Base-by-base conservation (phyloP, 805 yeast species). In the Starmerella ratchasimensis region DNA sequence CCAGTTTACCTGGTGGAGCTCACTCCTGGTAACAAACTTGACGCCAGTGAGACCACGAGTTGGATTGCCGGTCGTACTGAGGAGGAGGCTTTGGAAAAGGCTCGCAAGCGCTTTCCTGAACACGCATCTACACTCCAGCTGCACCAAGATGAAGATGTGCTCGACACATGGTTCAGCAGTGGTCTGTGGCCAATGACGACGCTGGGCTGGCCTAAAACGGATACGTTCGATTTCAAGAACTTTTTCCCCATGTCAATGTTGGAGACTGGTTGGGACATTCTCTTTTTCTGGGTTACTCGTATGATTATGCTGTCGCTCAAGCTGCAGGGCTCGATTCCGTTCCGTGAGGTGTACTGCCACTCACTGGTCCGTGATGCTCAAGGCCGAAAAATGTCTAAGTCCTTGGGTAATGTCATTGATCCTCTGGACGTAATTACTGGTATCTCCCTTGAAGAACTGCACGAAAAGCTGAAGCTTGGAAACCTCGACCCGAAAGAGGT, bases 251-350 rank as follows among this genome's bases (percentile, higher is more conserved):
- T 84, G 76, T 76, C 93, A 20, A 67, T 90, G 80, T 67, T 90
- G 55, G 98, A 90, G 64, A 90, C 98, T 36, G 98, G 98, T 52
- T 90, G 98, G 98, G 98, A 88, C 67, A 88, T 88, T 57, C 68
- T 90, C 57, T 90, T 90, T 74, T 90, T 90, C 79, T 90, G 98
- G 98, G 97, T 90, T 37, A 71, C 90, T 21, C 76, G 98, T 65
- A 90, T 90, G 98, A 78, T 88, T 47, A 70, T 88, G 65, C 66
- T 90, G 56, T 90, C 94, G 46, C 60, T 84, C 52, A 86, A 88
- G 63, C 68, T 88, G 60, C 82, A 94, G 19, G 96, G 95, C 36
- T 64, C 75, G 41, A 73, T 82, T 49, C 98, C 98, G 43, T 90
- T 90, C 71, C 76, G 72, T 50, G 97, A 90, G 63, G 97, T 90